phyloP scores from a whole-genome alignment of 495 filamentous ascomycete genomes.

The Aspergillus ostianus region DNA sequence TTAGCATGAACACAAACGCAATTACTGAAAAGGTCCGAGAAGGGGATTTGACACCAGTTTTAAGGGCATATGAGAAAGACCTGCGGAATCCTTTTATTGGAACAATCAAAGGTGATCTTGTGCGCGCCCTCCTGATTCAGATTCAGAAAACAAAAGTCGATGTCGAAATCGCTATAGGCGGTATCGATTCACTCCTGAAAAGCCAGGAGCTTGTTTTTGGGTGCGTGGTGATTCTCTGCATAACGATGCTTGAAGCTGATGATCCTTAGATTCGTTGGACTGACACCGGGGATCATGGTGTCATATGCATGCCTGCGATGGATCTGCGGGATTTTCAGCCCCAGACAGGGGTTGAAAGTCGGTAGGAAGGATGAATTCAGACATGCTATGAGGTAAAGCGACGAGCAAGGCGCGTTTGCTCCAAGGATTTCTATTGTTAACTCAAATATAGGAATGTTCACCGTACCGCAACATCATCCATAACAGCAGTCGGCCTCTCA shows the following conservation, averaged over 20 bases:
- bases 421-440: conserved; percentile 10
- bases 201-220: conserved; percentile 97
- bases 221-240: conserved; percentile 25
- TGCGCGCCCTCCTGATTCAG: conserved; percentile 89
- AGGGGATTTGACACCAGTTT: conserved; percentile 87
- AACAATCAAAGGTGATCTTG: conserved; percentile 77
- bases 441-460: conserved; percentile 62
- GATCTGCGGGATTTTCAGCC: conserved; percentile 63
- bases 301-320: conserved; percentile 73
- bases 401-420: not conserved
- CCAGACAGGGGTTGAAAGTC: conserved; percentile 59
- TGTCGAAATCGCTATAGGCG: conserved; percentile 90
- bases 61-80: conserved; percentile 88
- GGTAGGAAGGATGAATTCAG: conserved; percentile 63
- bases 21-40: conserved; percentile 78
- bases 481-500: conserved; percentile 62
- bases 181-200: conserved; percentile 88
- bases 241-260: conserved; percentile 21
- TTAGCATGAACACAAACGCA: conserved; percentile 57
- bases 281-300: conserved; percentile 87
- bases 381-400: conserved; percentile 66
- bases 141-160: conserved; percentile 99
- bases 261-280: conserved; percentile 67
- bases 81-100: conserved; percentile 75
- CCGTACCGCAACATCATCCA: conserved; percentile 67